Evolutionary conservation across 1,139 yeast species (phyloP), one percentile per base, ranked within the genome.

Genomic region (Hemisphaericaspora xylofermentans): DNA sequence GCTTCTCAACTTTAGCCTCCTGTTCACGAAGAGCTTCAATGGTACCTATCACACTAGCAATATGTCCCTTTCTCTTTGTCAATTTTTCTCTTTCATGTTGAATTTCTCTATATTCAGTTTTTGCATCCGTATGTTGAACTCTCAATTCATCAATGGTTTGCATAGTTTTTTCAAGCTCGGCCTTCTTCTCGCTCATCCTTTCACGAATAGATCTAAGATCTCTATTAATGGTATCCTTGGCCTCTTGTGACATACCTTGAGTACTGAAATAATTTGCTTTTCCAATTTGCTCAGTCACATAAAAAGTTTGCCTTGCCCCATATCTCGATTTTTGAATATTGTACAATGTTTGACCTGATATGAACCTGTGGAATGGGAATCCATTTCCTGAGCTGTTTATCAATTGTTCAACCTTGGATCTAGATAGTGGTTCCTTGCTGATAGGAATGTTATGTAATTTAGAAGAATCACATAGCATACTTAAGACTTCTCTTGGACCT

Each of bases 401-500:
- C 43, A 72, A 60, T 36, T 42, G 47, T n/a, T 69, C 64, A 17
- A 78, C 60, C 47, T 75, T 78, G 1, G 54, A 49, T 7, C 64
- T 63, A 6, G 68, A 52, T 33, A 82, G 56, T 3, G 72, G 73
- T 12, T 58, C 58, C 13, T 64, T 61, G 0, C 85, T 57, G 6
- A 83, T 82, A 0, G 97, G 96, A 28, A 87, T 78, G 36, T 66
- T 62, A 47, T 86, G 79, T 19, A 89, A 62, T 34, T 68, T 70
- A 12, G 78, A 67, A 24, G 74, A 72, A 45, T 78, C 82, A 50
- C 85, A 81, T 36, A 93, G 69, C 88, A 87, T 88, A 41, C 75
- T 71, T 36, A 88, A 57, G 1, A 93, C 95, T n/a, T 78, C 76
- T 8, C 62, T 57, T 1, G 96, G 96, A 0, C 96, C 98, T 1